Percentiles rank a stretch among this genome's conserved stretches.
These are phyloP conservation scores for Oxyria digyna DNA, from an alignment of 148 eudicot genomes.

Conservation along the genomic window DNA sequence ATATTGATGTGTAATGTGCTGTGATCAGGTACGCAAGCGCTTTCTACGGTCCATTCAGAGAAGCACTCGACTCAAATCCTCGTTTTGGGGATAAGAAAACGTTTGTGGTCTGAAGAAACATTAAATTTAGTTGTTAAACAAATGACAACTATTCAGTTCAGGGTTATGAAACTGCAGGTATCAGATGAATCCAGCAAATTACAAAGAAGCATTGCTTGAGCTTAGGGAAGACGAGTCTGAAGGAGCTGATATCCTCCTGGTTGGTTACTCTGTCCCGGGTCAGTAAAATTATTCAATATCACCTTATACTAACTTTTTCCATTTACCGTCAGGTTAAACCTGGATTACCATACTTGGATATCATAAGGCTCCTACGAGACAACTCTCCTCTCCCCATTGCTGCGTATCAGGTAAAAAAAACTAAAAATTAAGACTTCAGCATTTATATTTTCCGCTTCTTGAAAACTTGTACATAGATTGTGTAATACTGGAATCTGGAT, in stretches of 20 bases:
- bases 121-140: background rate
- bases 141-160: background rate
- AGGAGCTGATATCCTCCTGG: conserved; percentile 99
- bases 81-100: conserved; percentile 98
- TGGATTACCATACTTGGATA: conserved; percentile 87
- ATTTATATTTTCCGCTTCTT: background rate
- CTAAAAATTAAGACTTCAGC: too few species aligned
- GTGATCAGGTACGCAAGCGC: conserved; percentile 82
- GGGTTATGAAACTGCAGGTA: conserved; percentile 31
- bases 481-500: background rate
- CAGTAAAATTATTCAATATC: background rate
- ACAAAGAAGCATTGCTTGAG: conserved; percentile 84
- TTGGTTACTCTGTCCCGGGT: conserved; percentile 18
- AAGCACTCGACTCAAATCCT: conserved; percentile 96
- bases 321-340: conserved; percentile 62
- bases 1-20: conserved; percentile 9
- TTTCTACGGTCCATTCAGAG: conserved; percentile 95
- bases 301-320: background rate
- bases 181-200: conserved; percentile 98
- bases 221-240: conserved; percentile 77
- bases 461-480: background rate
- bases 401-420: conserved; percentile 69
- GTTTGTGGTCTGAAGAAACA: conserved; percentile 23
- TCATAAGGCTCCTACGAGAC: conserved; percentile 71
- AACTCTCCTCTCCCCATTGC: conserved; percentile 90